Base-by-base conservation (phyloP, 257 asterid genomes). In the Catharanthus roseus region DNA sequence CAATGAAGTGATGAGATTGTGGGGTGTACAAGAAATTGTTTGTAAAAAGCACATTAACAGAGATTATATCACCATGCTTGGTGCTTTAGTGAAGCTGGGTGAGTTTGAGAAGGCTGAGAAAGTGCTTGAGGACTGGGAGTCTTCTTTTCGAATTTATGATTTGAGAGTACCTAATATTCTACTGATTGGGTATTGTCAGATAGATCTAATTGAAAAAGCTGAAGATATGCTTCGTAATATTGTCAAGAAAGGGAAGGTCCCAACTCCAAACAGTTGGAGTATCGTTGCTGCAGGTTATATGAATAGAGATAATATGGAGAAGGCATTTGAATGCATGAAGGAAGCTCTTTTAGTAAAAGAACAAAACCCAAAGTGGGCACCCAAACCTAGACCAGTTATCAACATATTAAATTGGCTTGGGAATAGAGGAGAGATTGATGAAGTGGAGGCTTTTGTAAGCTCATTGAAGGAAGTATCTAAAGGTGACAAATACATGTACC, bases 41-140 rank as follows among this genome's bases (percentile, higher is more conserved):
- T 85, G 88, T 73, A 87, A 79, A 58, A 85, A 87, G 85, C 91
- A 85, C 62, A 79, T 84, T 65, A 87, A 87, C 72, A 51, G 84
- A 72, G 93, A 85, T 51, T 87, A 87, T 71, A 85, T 85, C 36
- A 81, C 85, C 60, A 72, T 87, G 79, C 72, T 85, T 58, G 85
- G 87, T 8, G 77, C 81, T 72, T 74, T 88, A 60, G 88, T 86
- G 78, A 88, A 84, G 82, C 81, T 86, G n/a, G 84, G 81, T 55
- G 88, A 88, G 75, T 65, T 82, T n/a, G 85, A 74, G 53, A 78
- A 71, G 31, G 87, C 88, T 10, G 86, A 84, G 77, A 67, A 24
- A 57, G 74, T 85, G 73, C 76, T 84, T 42, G 77, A 76, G 60
- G 84, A 84, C 53, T 88, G 95, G 95, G 86, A 82, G 74, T 79